Base-by-base conservation (phyloP, 2,329 filamentous ascomycete species). In the Pyrenophora seminiperda region DNA sequence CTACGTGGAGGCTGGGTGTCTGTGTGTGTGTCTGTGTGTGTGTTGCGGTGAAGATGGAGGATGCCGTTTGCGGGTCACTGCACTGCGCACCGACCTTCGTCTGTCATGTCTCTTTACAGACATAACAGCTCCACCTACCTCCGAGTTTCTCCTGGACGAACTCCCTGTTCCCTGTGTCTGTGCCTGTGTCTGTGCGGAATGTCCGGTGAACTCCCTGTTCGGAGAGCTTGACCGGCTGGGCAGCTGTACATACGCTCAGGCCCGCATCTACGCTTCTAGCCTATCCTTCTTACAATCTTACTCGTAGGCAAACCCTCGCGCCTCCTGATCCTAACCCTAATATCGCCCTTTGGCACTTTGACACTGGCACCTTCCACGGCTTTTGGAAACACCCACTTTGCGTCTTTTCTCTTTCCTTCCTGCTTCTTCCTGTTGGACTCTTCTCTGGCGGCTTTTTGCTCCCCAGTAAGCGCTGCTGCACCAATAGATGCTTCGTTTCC, bases 291-390 rank as follows among this genome's bases (percentile, higher is more conserved):
- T 36, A 46, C 32, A 46, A 51, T 38, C 51, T 51, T 57, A n/a
- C 47, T 48, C 14, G 22, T 36, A 30, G 58, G 58, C 31, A 61
- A 41, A 18, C 56, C 61, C 50, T 72, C 65, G 43, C 68, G 58
- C 50, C 75, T 70, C 42, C 72, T 78, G 43, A 87, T 74, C 65
- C 78, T 79, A 3, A 84, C 83, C 43, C 79, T 76, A 6, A 83
- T 70, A 59, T 84, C 79, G 11, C 73, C 73, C 36, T 68, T 75
- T 7, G 83, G 83, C 48, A 76, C 72, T 58, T 77, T 80, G 11
- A 82, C 78, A 44, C 75, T 78, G 5, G 77, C 78, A 17, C 64
- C 55, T 74, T 76, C 59, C 64, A 74, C 62, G 77, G 75, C 32
- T 68, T 71, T 54, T 0, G 84, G 84, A 34, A 85, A 72, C 14